phyloP scores from a whole-genome alignment of 805 yeast genomes.

The Lachancea meyersii region DNA sequence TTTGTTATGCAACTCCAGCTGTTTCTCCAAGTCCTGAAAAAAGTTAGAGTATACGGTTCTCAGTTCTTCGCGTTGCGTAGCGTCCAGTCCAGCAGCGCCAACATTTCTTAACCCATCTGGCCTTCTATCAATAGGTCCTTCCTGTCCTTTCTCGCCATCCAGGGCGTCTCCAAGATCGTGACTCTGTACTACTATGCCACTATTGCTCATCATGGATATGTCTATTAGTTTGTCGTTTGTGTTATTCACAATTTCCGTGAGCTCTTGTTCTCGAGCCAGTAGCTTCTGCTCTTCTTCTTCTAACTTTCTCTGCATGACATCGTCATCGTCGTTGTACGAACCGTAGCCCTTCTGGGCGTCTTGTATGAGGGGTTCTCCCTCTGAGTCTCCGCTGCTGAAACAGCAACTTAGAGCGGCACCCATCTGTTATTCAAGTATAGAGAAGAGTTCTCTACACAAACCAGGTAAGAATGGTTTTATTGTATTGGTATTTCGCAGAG shows the following conservation, averaged over 20 bases:
- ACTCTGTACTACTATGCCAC: conserved; percentile 30
- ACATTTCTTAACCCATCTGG: conserved; percentile 10
- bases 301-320: conserved; percentile 19
- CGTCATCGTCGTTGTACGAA: conserved; percentile 13
- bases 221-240: conserved; percentile 33
- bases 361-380: conserved; percentile 26
- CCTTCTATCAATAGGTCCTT: neutral
- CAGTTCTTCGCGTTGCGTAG: conserved; percentile 5
- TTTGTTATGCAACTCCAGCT: conserved; percentile 15
- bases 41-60: conserved; percentile 13
- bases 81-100: neutral
- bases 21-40: conserved; percentile 14
- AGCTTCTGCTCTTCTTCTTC: conserved; percentile 23
- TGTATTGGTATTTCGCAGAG: too few species aligned
- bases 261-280: conserved; percentile 24
- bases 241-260: conserved; percentile 28
- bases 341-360: conserved; percentile 26
- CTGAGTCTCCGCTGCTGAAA: conserved; percentile 17
- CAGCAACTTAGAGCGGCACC: conserved; percentile 30
- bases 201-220: conserved; percentile 33
- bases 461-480: too few species aligned
- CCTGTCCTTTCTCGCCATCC: neutral
- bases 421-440: conserved; percentile 15
- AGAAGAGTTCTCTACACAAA: too few species aligned
- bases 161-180: conserved; percentile 13